Base-by-base conservation (phyloP, 441 rosid species). In the Eruca vesicaria region DNA sequence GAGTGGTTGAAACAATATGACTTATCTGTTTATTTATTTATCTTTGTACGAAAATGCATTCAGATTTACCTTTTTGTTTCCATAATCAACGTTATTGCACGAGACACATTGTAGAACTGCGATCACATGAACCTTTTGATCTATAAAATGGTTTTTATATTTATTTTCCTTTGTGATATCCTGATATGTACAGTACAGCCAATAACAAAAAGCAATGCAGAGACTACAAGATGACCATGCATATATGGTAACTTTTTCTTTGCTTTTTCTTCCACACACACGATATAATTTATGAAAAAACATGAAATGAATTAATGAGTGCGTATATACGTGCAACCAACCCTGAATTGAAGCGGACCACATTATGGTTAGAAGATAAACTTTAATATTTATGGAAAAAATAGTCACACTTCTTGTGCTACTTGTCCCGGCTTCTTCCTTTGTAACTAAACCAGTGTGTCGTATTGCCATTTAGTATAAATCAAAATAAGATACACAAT, bases 1-100 rank as follows among this genome's bases (percentile, higher is more conserved):
- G 72, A 14, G 75, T 76, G 41, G 80, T 76, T 77, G 76, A 77
- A 66, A 35, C 50, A 48, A 16, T 7, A 70, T 69, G 66, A 70
- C 71, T 63, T 76, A 38, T 63, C 8, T 19, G 2, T 35, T 63
- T 20, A 0, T 26, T 58, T 69, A 68, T 57, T 21, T 36, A 57
- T 15, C 19, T 19, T n/a, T 15, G 58, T 70, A 57, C 28, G 61
- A 76, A 70, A 64, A 20, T 23, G 9, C 68, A 43, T 63, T 76
- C 61, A 76, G 12, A 63, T 43, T 68, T 41, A 63, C 71, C 38
- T 18, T 76, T 77, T 71, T 35, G 19, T 48, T 77, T n/a, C 68
- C 53, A 10, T 45, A 12, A 57, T 64, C 43, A 64, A 57, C 79
- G 79, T 31, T 41, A 16, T 38, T 69, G 60, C 76, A 77, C 68